A percentile compares a stretch with the other conserved stretches of the same genome.
Conservation (phyloP, 2,329 filamentous ascomycete genomes). For the Diaporthe capsici region DNA sequence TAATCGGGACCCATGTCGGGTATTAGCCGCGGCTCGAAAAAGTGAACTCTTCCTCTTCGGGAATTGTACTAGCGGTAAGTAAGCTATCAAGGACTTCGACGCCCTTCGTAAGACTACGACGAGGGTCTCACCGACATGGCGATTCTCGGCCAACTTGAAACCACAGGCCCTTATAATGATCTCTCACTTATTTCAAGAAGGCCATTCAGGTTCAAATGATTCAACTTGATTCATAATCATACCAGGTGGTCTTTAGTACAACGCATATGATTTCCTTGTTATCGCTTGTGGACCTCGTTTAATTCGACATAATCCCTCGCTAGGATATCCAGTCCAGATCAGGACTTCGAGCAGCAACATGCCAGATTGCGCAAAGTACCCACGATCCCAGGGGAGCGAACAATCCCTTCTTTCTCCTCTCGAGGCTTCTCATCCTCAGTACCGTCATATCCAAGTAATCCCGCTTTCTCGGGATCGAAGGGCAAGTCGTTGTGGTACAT, state of each 20-base stretch:
- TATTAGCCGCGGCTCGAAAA: slow-evolving; percentile 1
- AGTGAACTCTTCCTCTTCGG: slow-evolving; percentile 21
- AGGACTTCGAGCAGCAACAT: slow-evolving; percentile 17
- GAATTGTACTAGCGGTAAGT: slow-evolving; percentile 8
- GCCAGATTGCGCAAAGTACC: slow-evolving; percentile 1
- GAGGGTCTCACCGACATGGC: not conserved
- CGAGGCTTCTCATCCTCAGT: not conserved
- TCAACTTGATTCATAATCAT: slow-evolving; percentile 9
- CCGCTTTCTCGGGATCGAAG: not conserved
- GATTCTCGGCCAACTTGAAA: not conserved
- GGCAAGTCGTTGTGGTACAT: not conserved
- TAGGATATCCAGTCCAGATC: not conserved
- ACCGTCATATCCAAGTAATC: slow-evolving; percentile 5
- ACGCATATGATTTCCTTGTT: not conserved
- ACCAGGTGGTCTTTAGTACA: not conserved
- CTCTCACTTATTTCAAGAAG: not conserved
- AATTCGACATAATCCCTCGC: slow-evolving; percentile 16
- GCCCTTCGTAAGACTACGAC: not conserved
- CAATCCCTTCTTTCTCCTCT: not conserved
- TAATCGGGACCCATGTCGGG: not conserved
- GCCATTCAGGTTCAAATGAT: not conserved
- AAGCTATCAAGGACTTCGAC: not conserved
- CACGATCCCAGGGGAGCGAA: not conserved
- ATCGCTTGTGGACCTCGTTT: not conserved
- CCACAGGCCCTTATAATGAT: too few species aligned